These are phyloP conservation scores for Agapanthus africanus DNA, from an alignment of 106 monocot species.

Conservation along the genomic window DNA sequence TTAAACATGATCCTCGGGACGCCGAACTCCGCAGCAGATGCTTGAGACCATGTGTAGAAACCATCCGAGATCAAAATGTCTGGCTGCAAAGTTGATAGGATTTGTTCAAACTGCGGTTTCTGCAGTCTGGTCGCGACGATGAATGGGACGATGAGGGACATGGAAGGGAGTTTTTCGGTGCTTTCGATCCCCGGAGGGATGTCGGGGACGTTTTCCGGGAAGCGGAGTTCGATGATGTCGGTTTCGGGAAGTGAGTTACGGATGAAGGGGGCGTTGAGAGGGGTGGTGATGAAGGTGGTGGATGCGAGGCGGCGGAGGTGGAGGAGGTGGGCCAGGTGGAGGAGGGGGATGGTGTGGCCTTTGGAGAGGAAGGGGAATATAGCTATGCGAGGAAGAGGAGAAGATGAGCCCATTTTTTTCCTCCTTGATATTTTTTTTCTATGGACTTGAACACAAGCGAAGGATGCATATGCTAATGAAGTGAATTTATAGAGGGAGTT, in stretches of 20 bases:
- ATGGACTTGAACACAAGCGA: too few species aligned
- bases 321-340: constrained; percentile 27
- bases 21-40: constrained; percentile 4
- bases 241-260: constrained; percentile 3
- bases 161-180: constrained; percentile 30
- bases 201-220: constrained; percentile 8
- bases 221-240: constrained; percentile 15
- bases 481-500: too few species aligned
- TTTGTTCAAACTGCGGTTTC: not conserved
- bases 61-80: constrained; percentile 34
- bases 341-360: constrained; percentile 49
- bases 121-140: constrained; percentile 7
- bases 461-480: too few species aligned
- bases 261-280: constrained; percentile 25
- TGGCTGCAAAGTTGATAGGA: not conserved
- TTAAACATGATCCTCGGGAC: constrained; percentile 16
- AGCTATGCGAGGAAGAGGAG: constrained; percentile 18
- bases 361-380: constrained; percentile 45
- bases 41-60: constrained; percentile 29
- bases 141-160: constrained; percentile 14
- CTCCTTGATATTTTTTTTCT: too few species aligned
- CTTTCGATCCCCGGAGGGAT: constrained; percentile 17
- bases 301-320: constrained; percentile 9
- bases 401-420: not conserved
- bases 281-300: constrained; percentile 41